Conservation (phyloP, 2,329 filamentous ascomycete species). For the Lecanosticta acicola region DNA sequence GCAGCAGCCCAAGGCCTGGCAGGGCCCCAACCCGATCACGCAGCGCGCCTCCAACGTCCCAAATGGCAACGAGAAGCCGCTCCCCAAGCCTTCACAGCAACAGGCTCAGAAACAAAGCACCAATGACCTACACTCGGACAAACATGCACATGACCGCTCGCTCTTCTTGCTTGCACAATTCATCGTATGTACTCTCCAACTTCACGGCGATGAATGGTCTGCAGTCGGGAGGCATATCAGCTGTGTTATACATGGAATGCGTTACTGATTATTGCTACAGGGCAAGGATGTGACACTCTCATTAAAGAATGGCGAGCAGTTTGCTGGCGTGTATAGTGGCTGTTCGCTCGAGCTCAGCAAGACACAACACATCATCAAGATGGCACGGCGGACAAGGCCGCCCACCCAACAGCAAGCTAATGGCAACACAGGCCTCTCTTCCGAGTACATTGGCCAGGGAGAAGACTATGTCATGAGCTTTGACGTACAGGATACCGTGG, state of each 20-base stretch:
- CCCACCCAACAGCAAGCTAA: constrained; percentile 41
- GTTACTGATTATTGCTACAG: constrained; percentile 34
- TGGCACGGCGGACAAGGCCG: constrained; percentile 52
- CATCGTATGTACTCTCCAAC: constrained; percentile 61
- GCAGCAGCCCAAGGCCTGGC: constrained; percentile 48
- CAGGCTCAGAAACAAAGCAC: constrained; percentile 24
- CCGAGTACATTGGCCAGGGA: constrained; percentile 44
- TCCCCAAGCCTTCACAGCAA: constrained; percentile 18
- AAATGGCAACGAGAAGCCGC: constrained; percentile 48
- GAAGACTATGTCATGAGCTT: constrained; percentile 54
- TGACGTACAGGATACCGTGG: constrained; percentile 55
- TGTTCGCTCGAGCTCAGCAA: constrained; percentile 48
- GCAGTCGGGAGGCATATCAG: neutral
- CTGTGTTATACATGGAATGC: neutral
- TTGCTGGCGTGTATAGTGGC: constrained; percentile 56
- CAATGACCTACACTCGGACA: constrained; percentile 50
- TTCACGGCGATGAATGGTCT: constrained; percentile 53
- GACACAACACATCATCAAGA: constrained; percentile 57
- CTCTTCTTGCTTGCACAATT: constrained; percentile 55
- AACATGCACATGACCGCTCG: constrained; percentile 56
- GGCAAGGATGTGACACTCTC: constrained; percentile 52
- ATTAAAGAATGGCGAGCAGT: constrained; percentile 56
- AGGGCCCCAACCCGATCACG: constrained; percentile 56
- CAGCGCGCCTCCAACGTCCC: constrained; percentile 48
- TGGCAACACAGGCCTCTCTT: constrained; percentile 37